phyloP scores from a whole-genome alignment of 1,284 basidiomycete genomes.

The Apiotrichum montevideense region DNA sequence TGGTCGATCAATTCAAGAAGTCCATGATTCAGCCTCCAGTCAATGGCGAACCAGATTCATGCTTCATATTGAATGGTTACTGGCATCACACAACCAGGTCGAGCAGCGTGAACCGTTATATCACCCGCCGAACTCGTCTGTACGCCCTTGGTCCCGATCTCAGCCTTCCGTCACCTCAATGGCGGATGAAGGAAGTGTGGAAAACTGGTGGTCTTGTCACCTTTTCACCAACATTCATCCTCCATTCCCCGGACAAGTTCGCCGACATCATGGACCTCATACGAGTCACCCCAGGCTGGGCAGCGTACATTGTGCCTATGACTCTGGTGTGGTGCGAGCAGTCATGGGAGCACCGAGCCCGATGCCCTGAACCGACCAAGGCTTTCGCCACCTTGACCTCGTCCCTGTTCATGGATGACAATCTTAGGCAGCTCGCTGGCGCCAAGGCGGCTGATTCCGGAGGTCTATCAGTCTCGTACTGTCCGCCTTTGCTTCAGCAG shows the following conservation, averaged over 20 bases:
- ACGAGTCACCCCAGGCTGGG: conserved; percentile 22
- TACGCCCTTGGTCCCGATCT: conserved; percentile 21
- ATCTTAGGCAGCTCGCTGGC: conserved; percentile 12
- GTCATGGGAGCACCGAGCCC: conserved; percentile 15
- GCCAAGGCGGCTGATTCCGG: conserved; percentile 11
- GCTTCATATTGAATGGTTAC: conserved; percentile 15
- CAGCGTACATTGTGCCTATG: conserved; percentile 29
- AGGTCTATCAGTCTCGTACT: conserved; percentile 21
- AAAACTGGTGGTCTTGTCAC: conserved; percentile 30
- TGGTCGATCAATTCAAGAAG: not conserved
- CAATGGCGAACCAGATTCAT: not conserved
- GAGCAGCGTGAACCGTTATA: not conserved
- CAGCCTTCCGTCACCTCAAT: conserved; percentile 13
- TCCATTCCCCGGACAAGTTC: conserved; percentile 23
- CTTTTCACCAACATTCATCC: conserved; percentile 32
- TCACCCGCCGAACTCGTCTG: conserved; percentile 11
- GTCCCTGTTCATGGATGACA: conserved; percentile 25
- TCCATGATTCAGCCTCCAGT: not conserved
- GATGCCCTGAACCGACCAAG: conserved; percentile 23
- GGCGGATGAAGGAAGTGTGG: conserved; percentile 22
- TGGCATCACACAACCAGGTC: conserved; percentile 7
- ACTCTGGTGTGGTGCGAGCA: conserved; percentile 25
- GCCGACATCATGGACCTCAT: conserved; percentile 24
- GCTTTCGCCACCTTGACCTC: conserved; percentile 20
- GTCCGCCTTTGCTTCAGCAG: conserved; percentile 22